phyloP scores from a whole-genome alignment of 805 yeast species.

The Yamadazyma sp. region DNA sequence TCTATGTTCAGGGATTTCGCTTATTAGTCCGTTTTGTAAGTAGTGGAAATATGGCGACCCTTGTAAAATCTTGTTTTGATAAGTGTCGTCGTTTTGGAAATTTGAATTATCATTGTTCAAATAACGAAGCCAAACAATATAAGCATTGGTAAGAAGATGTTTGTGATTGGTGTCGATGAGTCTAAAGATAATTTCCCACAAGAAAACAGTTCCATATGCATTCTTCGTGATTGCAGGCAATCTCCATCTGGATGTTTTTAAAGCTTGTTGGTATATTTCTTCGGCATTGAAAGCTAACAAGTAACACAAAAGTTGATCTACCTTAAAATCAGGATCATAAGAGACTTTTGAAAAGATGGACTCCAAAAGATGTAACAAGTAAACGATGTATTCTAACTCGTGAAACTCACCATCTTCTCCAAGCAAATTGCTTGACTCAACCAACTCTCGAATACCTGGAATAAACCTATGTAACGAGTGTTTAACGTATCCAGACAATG shows the following conservation, averaged over 20 bases:
- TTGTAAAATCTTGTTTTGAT: slow-evolving; percentile 26
- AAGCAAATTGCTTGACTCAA: slow-evolving; percentile 2
- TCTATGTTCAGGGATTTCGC: slow-evolving; percentile 61
- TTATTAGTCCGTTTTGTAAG: slow-evolving; percentile 56
- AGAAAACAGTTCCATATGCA: slow-evolving; percentile 18
- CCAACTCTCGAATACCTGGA: slow-evolving; percentile 15
- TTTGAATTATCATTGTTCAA: slow-evolving; percentile 28
- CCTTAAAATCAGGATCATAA: neutral
- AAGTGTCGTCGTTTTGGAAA: slow-evolving; percentile 15
- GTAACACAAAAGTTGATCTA: slow-evolving; percentile 10
- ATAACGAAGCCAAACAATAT: slow-evolving; percentile 56
- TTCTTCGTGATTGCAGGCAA: slow-evolving; percentile 27
- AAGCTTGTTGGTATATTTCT: slow-evolving; percentile 33
- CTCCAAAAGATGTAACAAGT: slow-evolving; percentile 39
- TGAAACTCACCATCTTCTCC: slow-evolving; percentile 11
- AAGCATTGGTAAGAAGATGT: slow-evolving; percentile 40
- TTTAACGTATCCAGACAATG: slow-evolving; percentile 12
- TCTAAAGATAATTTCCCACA: slow-evolving; percentile 49
- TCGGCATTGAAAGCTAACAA: slow-evolving; percentile 40
- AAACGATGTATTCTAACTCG: slow-evolving; percentile 15
- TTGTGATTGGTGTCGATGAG: slow-evolving; percentile 28
- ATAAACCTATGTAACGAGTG: slow-evolving; percentile 16
- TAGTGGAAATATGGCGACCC: slow-evolving; percentile 51
- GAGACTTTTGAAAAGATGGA: slow-evolving; percentile 27
- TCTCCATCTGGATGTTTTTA: slow-evolving; percentile 57